Conservation (phyloP, 352 stramenopile genomes). For the Thalassiosira allenii region DNA sequence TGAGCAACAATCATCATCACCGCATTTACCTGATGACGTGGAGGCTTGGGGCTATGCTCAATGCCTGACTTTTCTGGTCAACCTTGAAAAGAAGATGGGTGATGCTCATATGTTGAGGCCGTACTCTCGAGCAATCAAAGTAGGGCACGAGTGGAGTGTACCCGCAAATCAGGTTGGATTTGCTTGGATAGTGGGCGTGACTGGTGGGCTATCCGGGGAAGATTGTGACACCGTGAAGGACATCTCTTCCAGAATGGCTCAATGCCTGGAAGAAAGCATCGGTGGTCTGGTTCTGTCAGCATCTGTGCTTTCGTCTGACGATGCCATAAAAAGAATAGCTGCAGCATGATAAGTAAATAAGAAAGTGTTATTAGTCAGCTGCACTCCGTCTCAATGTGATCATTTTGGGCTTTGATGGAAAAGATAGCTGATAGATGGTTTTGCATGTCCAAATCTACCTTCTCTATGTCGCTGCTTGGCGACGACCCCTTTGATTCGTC, state of each 20-base stretch:
- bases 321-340: background rate
- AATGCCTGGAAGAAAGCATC: slow-evolving; percentile 1
- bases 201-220: background rate
- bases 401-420: no score
- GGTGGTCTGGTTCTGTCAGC: slow-evolving; percentile 2
- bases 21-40: background rate
- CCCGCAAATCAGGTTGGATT: background rate
- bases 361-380: no score
- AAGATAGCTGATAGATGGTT: no score
- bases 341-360: no score
- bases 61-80: slow-evolving; percentile 8
- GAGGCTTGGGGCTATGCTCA: slow-evolving; percentile 4
- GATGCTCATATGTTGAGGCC: background rate
- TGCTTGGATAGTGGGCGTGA: slow-evolving; percentile 8
- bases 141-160: background rate
- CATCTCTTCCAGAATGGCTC: slow-evolving; percentile 9
- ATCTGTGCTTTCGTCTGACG: slow-evolving; percentile 1
- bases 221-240: background rate
- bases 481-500: no score
- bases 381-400: no score
- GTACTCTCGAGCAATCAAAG: slow-evolving; percentile 3
- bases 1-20: background rate
- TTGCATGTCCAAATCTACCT: no score
- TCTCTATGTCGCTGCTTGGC: no score
- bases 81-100: slow-evolving; percentile 12